phyloP scores from a whole-genome alignment of 768 basidiomycete species.

The Boletellus emodensis region DNA sequence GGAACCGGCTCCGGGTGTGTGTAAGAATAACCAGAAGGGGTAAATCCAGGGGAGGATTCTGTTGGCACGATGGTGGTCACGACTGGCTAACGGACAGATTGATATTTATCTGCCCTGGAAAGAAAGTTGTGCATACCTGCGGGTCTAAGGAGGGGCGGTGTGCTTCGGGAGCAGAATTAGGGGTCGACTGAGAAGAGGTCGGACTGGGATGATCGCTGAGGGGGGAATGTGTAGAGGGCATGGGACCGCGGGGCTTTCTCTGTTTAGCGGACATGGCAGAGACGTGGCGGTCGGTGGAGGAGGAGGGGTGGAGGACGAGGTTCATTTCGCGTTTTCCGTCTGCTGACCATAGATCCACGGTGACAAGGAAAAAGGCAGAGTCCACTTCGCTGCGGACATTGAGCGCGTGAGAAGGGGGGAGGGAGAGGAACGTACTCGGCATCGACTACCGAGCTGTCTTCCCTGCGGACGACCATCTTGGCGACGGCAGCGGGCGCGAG shows the following conservation, averaged over 20 bases:
- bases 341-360: conserved; percentile 89
- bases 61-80: conserved; percentile 39
- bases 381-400: conserved; percentile 63
- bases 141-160: conserved; percentile 35
- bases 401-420: not conserved
- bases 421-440: conserved; percentile 57
- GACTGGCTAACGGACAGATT: conserved; percentile 20
- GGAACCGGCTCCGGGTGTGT: conserved; percentile 38
- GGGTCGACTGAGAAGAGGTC: conserved; percentile 43
- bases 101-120: not conserved
- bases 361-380: conserved; percentile 83
- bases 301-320: conserved; percentile 82
- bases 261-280: conserved; percentile 37
- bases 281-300: conserved; percentile 65
- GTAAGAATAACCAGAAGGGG: conserved; percentile 42
- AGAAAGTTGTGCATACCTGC: conserved; percentile 34
- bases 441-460: conserved; percentile 64
- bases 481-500: conserved; percentile 88
- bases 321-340: conserved; percentile 84
- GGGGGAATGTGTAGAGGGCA: conserved; percentile 33
- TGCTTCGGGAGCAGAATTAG: conserved; percentile 43
- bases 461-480: conserved; percentile 70
- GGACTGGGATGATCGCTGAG: conserved; percentile 42
- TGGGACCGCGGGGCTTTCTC: conserved; percentile 34
- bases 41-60: conserved; percentile 32